Conservation (phyloP, 345 rosid species). For the Angophora floribunda region DNA sequence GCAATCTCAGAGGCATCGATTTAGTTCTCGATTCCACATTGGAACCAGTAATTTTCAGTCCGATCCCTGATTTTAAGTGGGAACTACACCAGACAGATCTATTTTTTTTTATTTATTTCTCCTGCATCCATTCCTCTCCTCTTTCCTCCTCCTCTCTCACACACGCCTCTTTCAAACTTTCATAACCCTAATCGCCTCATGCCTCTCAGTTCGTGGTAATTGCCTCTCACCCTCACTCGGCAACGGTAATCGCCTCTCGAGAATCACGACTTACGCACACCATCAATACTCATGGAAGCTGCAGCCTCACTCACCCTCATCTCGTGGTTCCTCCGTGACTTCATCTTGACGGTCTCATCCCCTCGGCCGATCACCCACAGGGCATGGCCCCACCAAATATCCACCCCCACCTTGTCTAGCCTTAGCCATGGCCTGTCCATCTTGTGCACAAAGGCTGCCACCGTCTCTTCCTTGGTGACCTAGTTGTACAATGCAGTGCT, state of each 20-base stretch:
- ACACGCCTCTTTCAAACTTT: not conserved
- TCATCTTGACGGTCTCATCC: not conserved
- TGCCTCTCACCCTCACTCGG: fast-evolving
- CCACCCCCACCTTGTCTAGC: not conserved
- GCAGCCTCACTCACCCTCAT: not conserved
- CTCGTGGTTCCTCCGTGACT: not conserved
- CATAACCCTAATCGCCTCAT: not conserved
- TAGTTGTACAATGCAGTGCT: not conserved
- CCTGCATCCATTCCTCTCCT: not conserved
- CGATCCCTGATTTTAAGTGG: not conserved
- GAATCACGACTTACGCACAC: not conserved
- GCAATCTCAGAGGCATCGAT: fast-evolving
- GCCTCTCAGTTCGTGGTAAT: not conserved
- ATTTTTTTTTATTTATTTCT: no score
- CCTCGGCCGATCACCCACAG: not conserved
- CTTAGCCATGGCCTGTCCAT: not conserved
- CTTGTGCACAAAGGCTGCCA: not conserved
- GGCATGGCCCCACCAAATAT: not conserved
- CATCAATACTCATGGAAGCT: not conserved
- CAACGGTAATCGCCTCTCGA: not conserved
- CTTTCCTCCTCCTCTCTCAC: not conserved
- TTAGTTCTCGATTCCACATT: fast-evolving
- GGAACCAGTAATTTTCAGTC: not conserved
- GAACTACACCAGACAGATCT: fast-evolving
- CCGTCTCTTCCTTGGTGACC: not conserved